Evolutionary conservation across 495 filamentous ascomycete genomes (phyloP).

Genomic region (Xylaria flabelliformis): DNA sequence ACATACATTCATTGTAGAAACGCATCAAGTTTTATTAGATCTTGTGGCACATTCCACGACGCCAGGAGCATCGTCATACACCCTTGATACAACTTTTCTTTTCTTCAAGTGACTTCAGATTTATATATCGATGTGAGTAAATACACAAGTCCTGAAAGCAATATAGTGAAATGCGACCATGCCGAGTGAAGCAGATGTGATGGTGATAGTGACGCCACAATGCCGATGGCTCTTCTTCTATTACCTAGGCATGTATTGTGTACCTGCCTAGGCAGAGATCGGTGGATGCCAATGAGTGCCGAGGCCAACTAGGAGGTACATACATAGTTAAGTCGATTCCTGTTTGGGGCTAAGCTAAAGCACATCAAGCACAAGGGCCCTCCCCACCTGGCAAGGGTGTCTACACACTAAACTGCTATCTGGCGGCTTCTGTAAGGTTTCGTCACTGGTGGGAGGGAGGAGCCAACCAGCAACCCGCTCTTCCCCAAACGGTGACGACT

Average conservation of each 20-base stretch:
- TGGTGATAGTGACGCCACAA: background rate
- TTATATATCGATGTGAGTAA: too few species aligned
- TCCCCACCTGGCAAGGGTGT: constrained; percentile 9
- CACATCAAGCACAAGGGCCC: background rate
- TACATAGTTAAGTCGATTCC: background rate
- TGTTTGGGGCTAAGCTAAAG: too few species aligned
- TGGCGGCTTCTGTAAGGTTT: constrained; percentile 30
- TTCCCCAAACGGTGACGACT: constrained; percentile 18
- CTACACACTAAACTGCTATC: too few species aligned
- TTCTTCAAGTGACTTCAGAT: too few species aligned
- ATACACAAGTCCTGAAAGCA: too few species aligned
- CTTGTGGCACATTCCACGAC: too few species aligned
- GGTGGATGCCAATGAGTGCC: constrained; percentile 1
- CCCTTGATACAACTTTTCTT: too few species aligned
- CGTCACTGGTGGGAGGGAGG: constrained; percentile 14
- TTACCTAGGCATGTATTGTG: too few species aligned
- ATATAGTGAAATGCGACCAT: background rate
- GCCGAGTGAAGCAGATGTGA: background rate
- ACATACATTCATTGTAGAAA: too few species aligned
- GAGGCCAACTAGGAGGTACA: background rate
- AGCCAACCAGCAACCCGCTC: background rate
- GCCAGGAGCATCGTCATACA: too few species aligned
- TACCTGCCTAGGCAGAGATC: background rate
- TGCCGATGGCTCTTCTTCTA: background rate
- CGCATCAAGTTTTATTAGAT: too few species aligned